A percentile compares a stretch with the other conserved stretches of the same genome.
These are phyloP conservation scores for Acacia acuminata DNA, from an alignment of 306 rosid genomes.

Conservation along the genomic window DNA sequence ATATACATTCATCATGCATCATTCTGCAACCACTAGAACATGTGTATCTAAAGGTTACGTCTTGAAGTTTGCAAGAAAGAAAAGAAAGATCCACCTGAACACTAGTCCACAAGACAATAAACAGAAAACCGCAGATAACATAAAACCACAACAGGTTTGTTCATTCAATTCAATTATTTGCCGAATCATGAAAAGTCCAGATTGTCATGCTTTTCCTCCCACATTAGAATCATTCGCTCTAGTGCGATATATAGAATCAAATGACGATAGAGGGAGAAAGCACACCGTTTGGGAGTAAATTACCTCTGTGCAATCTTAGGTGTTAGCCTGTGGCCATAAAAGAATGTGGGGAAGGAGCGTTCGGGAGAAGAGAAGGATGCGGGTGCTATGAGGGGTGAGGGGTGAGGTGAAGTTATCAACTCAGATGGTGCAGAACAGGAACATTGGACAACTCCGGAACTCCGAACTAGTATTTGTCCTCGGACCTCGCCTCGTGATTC, in stretches of 20 bases:
- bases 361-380: neutral
- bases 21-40: neutral
- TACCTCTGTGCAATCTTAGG: neutral
- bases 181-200: neutral
- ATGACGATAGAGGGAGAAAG: neutral
- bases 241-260: neutral
- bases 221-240: slow-evolving; percentile 1
- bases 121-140: neutral
- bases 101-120: neutral
- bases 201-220: neutral
- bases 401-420: neutral
- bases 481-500: neutral
- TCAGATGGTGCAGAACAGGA: neutral
- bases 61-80: neutral
- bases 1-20: neutral
- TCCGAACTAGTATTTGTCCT: neutral
- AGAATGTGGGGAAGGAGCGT: slow-evolving; percentile 37
- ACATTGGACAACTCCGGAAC: neutral
- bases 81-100: slow-evolving; percentile 17
- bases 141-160: neutral
- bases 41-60: neutral
- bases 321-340: slow-evolving; percentile 34
- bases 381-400: neutral
- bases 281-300: slow-evolving; percentile 28
- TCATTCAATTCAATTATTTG: neutral